Percentiles rank a stretch among this genome's conserved stretches.
These are phyloP conservation scores for Symbiodinium pilosum DNA, from an alignment of 73 alveolate genomes.

Conservation along the genomic window DNA sequence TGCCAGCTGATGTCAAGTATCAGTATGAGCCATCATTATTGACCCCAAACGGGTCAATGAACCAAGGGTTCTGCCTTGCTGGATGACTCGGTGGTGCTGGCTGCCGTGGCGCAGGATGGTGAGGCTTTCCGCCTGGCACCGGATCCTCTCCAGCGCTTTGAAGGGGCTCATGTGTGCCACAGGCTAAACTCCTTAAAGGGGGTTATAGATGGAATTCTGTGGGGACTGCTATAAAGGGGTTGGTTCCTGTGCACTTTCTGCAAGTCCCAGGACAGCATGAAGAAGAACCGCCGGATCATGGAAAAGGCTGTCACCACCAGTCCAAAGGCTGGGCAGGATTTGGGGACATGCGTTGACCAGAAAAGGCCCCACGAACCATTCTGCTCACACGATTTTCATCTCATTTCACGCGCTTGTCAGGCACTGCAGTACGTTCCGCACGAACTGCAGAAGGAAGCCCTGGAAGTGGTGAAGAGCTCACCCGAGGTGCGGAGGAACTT, in stretches of 20 bases:
- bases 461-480: constrained; percentile 67
- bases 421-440: constrained; percentile 46
- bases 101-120: constrained; percentile 84
- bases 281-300: constrained; percentile 58
- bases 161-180: too few species aligned
- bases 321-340: background rate
- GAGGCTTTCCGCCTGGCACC: constrained; percentile 78
- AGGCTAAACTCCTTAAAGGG: background rate
- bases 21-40: too few species aligned
- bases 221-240: too few species aligned
- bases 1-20: too few species aligned
- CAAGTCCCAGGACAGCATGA: constrained; percentile 30
- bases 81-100: constrained; percentile 45
- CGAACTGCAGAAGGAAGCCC: constrained; percentile 55
- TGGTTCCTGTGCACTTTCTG: too few species aligned
- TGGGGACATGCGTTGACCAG: too few species aligned
- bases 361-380: background rate
- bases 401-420: too few species aligned
- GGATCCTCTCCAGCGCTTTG: background rate
- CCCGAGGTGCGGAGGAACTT: constrained; percentile 6
- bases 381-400: background rate
- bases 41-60: too few species aligned
- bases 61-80: constrained; percentile 50
- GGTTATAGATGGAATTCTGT: background rate
- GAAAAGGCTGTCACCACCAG: constrained; percentile 63